A percentile compares a stretch with the other conserved stretches of the same genome.
Evolutionary conservation across 2,329 filamentous ascomycete species (phyloP).

Genomic region (Fusarium liriodendri): DNA sequence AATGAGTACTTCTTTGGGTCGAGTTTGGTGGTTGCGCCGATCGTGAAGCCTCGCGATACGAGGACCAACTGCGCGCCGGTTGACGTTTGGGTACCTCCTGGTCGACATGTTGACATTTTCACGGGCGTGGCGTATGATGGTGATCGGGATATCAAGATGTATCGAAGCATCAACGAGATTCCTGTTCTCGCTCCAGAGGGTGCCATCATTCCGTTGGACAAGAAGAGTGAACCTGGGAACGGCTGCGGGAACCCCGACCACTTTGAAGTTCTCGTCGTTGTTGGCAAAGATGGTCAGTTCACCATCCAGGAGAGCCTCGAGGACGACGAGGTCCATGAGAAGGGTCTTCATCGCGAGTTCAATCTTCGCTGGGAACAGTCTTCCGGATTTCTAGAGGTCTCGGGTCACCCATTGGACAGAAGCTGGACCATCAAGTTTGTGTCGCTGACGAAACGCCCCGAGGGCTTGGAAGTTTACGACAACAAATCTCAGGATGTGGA

Average conservation of each 20-base stretch:
- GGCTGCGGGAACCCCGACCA: constrained; percentile 59
- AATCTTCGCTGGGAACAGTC: not conserved
- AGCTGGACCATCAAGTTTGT: constrained; percentile 33
- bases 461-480: constrained; percentile 2
- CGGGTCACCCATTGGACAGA: not conserved
- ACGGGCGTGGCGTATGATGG: constrained; percentile 68
- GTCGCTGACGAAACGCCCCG: constrained; percentile 7
- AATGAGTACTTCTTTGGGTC: constrained; percentile 72
- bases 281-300: constrained; percentile 61
- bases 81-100: constrained; percentile 67
- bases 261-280: constrained; percentile 61
- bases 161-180: constrained; percentile 59
- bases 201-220: constrained; percentile 68
- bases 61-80: constrained; percentile 59
- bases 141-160: constrained; percentile 62
- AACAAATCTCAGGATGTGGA: not conserved
- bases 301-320: constrained; percentile 59
- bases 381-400: not conserved
- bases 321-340: not conserved
- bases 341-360: not conserved
- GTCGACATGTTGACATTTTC: constrained; percentile 68
- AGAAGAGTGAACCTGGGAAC: constrained; percentile 53
- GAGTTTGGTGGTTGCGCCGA: constrained; percentile 66
- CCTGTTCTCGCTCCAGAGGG: constrained; percentile 68
- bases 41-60: constrained; percentile 62